Evolutionary conservation across 2,329 filamentous ascomycete species (phyloP).

Genomic region (Fusarium continuum): DNA sequence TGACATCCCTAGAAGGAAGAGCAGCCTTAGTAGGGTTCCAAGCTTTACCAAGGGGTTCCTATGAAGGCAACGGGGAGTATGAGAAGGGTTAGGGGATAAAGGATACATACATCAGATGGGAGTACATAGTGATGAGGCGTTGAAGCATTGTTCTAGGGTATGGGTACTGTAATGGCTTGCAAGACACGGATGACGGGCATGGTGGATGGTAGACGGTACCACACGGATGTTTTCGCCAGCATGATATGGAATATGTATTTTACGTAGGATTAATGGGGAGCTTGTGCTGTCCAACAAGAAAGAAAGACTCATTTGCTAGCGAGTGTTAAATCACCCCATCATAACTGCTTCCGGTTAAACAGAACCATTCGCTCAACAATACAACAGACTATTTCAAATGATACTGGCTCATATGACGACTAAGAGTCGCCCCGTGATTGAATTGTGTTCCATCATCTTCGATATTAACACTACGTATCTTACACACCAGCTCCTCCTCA

Average conservation of each 20-base stretch:
- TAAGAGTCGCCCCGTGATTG: background rate
- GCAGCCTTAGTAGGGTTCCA: conserved; percentile 68
- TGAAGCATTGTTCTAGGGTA: conserved; percentile 37
- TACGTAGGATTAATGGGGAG: conserved; percentile 37
- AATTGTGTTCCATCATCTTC: background rate
- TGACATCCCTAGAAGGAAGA: conserved; percentile 72
- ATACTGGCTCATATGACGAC: background rate
- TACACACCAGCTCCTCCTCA: conserved; percentile 18
- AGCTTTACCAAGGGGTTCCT: conserved; percentile 84
- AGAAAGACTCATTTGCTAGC: background rate
- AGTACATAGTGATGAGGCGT: conserved; percentile 35
- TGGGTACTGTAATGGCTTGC: conserved; percentile 22
- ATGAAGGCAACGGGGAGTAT: conserved; percentile 48
- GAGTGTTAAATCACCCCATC: background rate
- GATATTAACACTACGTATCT: conserved; percentile 18
- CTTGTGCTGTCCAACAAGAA: background rate
- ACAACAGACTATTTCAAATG: no score
- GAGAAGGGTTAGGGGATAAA: conserved; percentile 8
- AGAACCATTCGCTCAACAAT: background rate
- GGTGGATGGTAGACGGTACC: conserved; percentile 22
- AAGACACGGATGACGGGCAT: conserved; percentile 14
- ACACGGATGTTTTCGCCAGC: conserved; percentile 20
- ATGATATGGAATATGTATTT: conserved; percentile 32
- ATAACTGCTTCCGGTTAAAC: background rate
- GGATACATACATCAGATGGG: conserved; percentile 26